phyloP scores from a whole-genome alignment of 2,329 filamentous ascomycete species.

The Aspergillus proliferans region DNA sequence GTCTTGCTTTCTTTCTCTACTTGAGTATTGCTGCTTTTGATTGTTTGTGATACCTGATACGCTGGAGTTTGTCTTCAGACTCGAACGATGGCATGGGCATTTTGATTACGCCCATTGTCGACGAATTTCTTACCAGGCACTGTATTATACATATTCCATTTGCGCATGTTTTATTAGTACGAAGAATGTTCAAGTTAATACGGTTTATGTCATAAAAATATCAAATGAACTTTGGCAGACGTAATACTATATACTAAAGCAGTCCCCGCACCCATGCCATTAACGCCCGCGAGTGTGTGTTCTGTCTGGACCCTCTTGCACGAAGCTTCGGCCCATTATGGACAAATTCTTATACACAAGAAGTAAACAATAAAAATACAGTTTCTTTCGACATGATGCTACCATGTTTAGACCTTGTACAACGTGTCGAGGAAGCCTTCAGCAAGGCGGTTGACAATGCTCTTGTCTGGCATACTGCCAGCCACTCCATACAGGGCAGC shows the following conservation, averaged over 20 bases:
- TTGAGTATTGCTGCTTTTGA: not conserved
- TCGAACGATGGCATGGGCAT: not conserved
- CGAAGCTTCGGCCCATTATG: not conserved
- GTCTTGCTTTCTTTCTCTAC: not conserved
- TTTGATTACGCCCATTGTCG: not conserved
- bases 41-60: not conserved
- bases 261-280: not conserved
- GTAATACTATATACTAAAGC: not conserved
- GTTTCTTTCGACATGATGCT: not conserved
- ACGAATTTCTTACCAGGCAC: not conserved
- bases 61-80: not conserved
- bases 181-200: not conserved
- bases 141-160: constrained; percentile 1
- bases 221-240: not conserved
- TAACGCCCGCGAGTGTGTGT: not conserved
- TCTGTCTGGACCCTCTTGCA: not conserved
- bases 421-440: constrained; percentile 86
- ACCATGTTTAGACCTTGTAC: constrained; percentile 65
- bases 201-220: not conserved
- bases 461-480: constrained; percentile 91
- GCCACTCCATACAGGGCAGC: constrained; percentile 92
- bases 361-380: constrained; percentile 4
- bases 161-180: not conserved
- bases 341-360: not conserved
- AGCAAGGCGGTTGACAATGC: constrained; percentile 82